Percentiles rank a stretch among this genome's conserved stretches.
phyloP scores from a whole-genome alignment of 805 yeast species.

The Schizosaccharomyces osmophilus region DNA sequence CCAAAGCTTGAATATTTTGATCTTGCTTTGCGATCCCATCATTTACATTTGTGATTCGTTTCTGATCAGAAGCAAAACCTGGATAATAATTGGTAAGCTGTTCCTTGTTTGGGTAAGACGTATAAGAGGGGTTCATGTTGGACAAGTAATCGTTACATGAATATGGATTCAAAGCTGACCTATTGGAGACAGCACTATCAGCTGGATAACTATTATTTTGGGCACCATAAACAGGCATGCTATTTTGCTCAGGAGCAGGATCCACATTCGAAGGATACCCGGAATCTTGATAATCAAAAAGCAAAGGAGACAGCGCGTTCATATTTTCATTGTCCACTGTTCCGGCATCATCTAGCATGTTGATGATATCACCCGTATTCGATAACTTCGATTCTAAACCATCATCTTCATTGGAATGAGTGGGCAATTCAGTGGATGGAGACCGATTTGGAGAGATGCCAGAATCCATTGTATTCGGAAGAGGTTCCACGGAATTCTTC shows the following conservation, averaged over 20 bases:
- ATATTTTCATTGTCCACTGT: background rate
- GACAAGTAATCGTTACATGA: too few species aligned
- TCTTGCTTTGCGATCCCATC: conserved; percentile 1
- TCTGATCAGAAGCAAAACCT: background rate
- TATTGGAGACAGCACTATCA: background rate
- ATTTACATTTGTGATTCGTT: background rate
- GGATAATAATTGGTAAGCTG: background rate
- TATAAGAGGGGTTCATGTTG: background rate
- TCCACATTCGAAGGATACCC: background rate
- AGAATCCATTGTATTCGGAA: background rate
- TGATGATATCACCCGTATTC: background rate
- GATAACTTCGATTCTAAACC: background rate
- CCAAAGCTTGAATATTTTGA: background rate
- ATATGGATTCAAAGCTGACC: background rate
- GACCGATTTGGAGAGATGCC: background rate
- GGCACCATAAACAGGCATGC: background rate
- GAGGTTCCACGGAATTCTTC: background rate
- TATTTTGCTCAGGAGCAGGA: background rate
- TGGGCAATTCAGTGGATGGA: background rate
- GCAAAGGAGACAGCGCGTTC: background rate
- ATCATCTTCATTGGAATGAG: background rate
- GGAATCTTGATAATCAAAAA: background rate
- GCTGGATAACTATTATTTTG: too few species aligned
- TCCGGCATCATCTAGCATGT: background rate
- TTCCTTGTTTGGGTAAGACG: background rate